A percentile compares a stretch with the other conserved stretches of the same genome.
phyloP scores from a whole-genome alignment of 352 stramenopile genomes.

The Phytophthora agathidicida region DNA sequence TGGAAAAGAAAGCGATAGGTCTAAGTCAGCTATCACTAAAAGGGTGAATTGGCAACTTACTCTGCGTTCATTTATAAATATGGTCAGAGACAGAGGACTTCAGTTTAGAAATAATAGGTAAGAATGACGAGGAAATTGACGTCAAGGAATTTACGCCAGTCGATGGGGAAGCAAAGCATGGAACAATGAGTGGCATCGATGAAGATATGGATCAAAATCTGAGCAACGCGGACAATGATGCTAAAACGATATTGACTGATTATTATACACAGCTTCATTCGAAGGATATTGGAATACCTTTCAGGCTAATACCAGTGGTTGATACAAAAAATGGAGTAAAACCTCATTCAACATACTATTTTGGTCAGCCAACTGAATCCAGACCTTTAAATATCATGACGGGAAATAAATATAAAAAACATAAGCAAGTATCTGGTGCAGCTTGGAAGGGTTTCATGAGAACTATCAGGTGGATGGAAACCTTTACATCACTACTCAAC shows the following conservation, averaged over 20 bases:
- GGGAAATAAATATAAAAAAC: slow-evolving; percentile 16
- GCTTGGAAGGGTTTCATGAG: slow-evolving; percentile 22
- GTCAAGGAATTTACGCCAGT: slow-evolving; percentile 10
- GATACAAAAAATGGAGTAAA: slow-evolving; percentile 17
- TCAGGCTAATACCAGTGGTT: slow-evolving; percentile 24
- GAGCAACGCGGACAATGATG: slow-evolving; percentile 28
- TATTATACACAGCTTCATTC: slow-evolving; percentile 21
- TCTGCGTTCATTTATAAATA: slow-evolving; percentile 22
- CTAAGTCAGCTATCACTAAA: slow-evolving; percentile 17
- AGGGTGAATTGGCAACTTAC: slow-evolving; percentile 19
- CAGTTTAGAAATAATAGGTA: neutral
- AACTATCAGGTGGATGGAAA: slow-evolving; percentile 29
- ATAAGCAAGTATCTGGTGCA: slow-evolving; percentile 23
- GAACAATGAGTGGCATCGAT: slow-evolving; percentile 20
- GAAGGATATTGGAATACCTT: slow-evolving; percentile 17
- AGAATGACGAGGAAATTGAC: slow-evolving; percentile 3
- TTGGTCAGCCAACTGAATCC: slow-evolving; percentile 17
- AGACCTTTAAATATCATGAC: slow-evolving; percentile 29
- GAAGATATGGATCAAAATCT: slow-evolving; percentile 19
- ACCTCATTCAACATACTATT: slow-evolving; percentile 27
- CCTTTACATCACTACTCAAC: slow-evolving; percentile 11
- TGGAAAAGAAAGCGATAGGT: slow-evolving; percentile 6
- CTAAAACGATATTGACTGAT: slow-evolving; percentile 19
- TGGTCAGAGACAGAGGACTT: slow-evolving; percentile 15
- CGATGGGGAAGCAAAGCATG: slow-evolving; percentile 13